Base-by-base conservation (phyloP, 306 rosid genomes). In the Luffa acutangula region DNA sequence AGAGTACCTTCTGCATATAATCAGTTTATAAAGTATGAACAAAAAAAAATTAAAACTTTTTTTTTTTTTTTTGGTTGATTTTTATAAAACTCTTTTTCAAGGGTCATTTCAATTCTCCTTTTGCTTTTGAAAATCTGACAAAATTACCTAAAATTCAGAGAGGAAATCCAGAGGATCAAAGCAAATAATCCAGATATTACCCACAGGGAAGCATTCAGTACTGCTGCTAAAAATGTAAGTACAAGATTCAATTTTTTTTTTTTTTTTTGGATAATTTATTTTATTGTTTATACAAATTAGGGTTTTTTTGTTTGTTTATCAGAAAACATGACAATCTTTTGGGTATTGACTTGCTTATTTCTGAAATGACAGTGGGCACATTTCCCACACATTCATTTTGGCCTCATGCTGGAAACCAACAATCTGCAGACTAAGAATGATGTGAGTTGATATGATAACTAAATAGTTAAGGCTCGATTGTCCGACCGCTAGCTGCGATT, bases 1-100 rank as follows among this genome's bases (percentile, higher is more conserved):
- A 93, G 98, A 77, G 99, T 93, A 79, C 99, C 98, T 82, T 96
- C 99, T 88, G 99, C 99, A 80, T 93, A 96, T 82, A 96, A 96
- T 80, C 98, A 93, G 92, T 96, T 96, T 86, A 96, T 96, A 86
- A 96, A 91, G 99, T 93, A 96, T 84, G 43, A 53, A 80, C 20
- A 10, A 34, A 21, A 52, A 74, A 20, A 20, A 10, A 1, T n/a
- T 9, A 0, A n/a, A 13, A 3, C n/a, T n/a, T 41, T n/a, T 4
- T 0, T 48, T 72, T 13, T 12, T 18, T 37, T 63, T 10, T 17
- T 4, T 11, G 39, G 8, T 1, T 37, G 37, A 12, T 5, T 41
- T 43, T 42, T 46, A 48, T 45, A 10, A 69, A 4, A 43, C 10
- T 75, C 34, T 66, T 54, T 80, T 80, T 33, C 15, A 54, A 49